Conservation (phyloP, 768 basidiomycete genomes). For the Leccinum barrowsii region DNA sequence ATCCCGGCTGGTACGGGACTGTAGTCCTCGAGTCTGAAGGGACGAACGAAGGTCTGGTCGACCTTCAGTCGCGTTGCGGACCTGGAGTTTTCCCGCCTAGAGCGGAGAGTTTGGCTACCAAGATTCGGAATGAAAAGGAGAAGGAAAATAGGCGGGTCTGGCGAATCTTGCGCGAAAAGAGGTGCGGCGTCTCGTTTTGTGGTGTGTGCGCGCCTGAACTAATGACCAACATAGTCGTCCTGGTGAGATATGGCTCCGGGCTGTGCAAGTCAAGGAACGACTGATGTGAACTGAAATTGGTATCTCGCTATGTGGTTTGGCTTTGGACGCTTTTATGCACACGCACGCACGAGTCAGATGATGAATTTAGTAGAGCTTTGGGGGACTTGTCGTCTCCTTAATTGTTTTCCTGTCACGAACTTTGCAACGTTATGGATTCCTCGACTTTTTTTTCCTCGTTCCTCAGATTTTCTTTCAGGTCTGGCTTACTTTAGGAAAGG, state of each 20-base stretch:
- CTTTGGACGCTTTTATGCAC: neutral
- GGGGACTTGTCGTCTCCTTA: neutral
- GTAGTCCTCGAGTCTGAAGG: constrained; percentile 85
- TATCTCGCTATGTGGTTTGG: neutral
- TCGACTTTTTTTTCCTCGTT: neutral
- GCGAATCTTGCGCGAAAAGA: constrained; percentile 73
- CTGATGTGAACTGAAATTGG: constrained; percentile 37
- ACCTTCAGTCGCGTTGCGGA: constrained; percentile 72
- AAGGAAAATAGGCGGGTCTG: constrained; percentile 55
- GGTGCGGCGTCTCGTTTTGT: constrained; percentile 42
- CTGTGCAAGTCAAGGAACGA: constrained; percentile 64
- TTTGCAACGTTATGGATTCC: constrained; percentile 4
- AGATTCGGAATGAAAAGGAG: constrained; percentile 36
- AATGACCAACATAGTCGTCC: constrained; percentile 16
- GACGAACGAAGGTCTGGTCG: constrained; percentile 79
- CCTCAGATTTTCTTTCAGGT: neutral
- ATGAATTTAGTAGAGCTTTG: constrained; percentile 6
- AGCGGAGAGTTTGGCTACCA: constrained; percentile 35
- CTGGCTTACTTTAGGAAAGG: constrained; percentile 12
- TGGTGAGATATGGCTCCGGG: constrained; percentile 34
- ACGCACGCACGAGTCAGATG: neutral
- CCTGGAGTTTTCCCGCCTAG: constrained; percentile 63
- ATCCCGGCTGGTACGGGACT: constrained; percentile 80
- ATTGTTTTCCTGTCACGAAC: constrained; percentile 5
- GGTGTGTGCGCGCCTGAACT: neutral